Evolutionary conservation across 768 basidiomycete genomes (phyloP).

Genomic region (Naganishia kalamii): DNA sequence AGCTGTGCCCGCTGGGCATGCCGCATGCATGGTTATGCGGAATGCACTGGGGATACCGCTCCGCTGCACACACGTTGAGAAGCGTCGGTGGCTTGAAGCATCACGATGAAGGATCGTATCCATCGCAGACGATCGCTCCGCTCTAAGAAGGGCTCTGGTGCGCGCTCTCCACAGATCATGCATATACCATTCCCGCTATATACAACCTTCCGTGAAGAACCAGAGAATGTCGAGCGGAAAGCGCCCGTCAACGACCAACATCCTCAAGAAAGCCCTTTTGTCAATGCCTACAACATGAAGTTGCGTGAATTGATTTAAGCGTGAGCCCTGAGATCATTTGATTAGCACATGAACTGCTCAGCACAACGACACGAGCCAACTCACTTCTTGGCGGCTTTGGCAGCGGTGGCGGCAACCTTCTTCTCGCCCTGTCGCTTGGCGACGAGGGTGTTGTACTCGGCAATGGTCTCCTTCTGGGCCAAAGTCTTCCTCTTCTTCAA

Average conservation of each 20-base stretch:
- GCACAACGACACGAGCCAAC: background rate
- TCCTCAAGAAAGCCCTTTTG: conserved; percentile 14
- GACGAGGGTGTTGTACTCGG: conserved; percentile 76
- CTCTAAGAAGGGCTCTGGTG: background rate
- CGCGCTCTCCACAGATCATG: conserved; percentile 4
- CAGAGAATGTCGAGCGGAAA: conserved; percentile 11
- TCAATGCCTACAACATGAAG: conserved; percentile 2
- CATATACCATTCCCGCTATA: conserved; percentile 16
- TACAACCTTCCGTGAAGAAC: conserved; percentile 10
- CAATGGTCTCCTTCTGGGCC: conserved; percentile 88
- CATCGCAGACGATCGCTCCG: background rate
- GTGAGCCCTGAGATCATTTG: conserved; percentile 1
- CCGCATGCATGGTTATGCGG: no score
- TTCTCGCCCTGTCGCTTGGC: conserved; percentile 87
- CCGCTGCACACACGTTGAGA: no score
- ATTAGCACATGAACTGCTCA: background rate
- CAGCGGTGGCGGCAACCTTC: conserved; percentile 80
- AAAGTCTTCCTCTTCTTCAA: conserved; percentile 83
- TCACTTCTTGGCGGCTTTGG: conserved; percentile 47
- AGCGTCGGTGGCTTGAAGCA: no score
- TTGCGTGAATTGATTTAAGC: conserved; percentile 11
- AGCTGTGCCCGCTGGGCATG: no score
- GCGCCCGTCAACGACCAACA: conserved; percentile 13
- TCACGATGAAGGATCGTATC: no score
- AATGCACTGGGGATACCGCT: no score